These are phyloP conservation scores for Bretschneidera sinensis DNA, from an alignment of 345 rosid species.

Conservation along the genomic window DNA sequence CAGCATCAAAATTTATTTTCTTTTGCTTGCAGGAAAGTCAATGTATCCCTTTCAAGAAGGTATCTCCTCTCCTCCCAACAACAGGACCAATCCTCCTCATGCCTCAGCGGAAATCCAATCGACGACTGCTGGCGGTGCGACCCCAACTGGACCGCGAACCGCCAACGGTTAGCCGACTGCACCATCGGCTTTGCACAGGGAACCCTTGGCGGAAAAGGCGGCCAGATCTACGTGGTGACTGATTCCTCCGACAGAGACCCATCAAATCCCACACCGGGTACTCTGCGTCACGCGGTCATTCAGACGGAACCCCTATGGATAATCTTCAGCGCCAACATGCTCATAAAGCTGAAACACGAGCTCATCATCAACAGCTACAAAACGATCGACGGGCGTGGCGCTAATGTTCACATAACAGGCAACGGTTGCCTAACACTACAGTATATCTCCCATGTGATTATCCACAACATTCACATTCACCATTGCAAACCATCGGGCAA, in stretches of 20 bases:
- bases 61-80: constrained; percentile 20
- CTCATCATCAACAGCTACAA: constrained; percentile 79
- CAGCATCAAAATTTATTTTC: neutral
- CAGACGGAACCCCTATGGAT: constrained; percentile 90
- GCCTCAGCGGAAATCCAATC: constrained; percentile 71
- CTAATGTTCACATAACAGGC: constrained; percentile 58
- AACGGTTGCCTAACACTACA: constrained; percentile 82
- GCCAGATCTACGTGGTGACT: constrained; percentile 75
- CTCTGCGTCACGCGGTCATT: constrained; percentile 83
- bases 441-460: constrained; percentile 65
- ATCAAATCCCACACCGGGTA: constrained; percentile 79
- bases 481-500: constrained; percentile 87
- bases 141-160: constrained; percentile 61
- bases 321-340: constrained; percentile 61
- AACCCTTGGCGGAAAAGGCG: constrained; percentile 74
- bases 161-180: constrained; percentile 74
- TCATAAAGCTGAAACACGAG: constrained; percentile 71
- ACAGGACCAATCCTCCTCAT: constrained; percentile 29
- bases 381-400: constrained; percentile 89
- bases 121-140: constrained; percentile 91
- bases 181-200: constrained; percentile 72
- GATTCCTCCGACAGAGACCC: constrained; percentile 85
- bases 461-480: constrained; percentile 77
- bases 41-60: constrained; percentile 39
- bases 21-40: constrained; percentile 35